Evolutionary conservation across 768 basidiomycete species (phyloP).

Genomic region (Agaricus blazei): DNA sequence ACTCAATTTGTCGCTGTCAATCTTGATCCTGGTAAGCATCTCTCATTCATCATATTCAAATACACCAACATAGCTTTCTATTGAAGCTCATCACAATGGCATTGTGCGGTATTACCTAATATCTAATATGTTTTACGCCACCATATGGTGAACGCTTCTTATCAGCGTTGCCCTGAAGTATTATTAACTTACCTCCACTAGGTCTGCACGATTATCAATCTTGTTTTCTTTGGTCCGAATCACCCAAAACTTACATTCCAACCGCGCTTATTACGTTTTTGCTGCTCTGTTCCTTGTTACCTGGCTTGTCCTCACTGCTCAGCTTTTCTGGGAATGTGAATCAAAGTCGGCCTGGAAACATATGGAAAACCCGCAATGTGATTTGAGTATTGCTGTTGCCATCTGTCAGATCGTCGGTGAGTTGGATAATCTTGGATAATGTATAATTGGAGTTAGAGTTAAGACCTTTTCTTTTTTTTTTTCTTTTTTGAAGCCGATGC

Average conservation of each 20-base stretch:
- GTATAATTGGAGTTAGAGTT: too few relatives aligned
- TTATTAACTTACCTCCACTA: neutral
- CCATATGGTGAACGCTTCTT: slow-evolving; percentile 27
- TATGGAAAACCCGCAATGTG: neutral
- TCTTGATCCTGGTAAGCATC: neutral
- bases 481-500: slow-evolving; percentile 35
- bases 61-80: neutral
- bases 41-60: neutral
- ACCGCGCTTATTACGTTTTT: slow-evolving; percentile 14
- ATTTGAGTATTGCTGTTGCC: neutral
- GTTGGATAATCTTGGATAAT: neutral
- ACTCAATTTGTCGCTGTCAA: neutral
- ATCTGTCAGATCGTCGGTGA: slow-evolving; percentile 1
- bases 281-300: slow-evolving; percentile 24
- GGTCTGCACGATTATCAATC: slow-evolving; percentile 6
- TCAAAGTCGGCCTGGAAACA: slow-evolving; percentile 13
- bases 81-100: slow-evolving; percentile 3
- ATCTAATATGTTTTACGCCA: slow-evolving; percentile 29
- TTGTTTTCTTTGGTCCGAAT: slow-evolving; percentile 49
- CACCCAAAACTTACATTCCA: slow-evolving; percentile 21
- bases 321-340: slow-evolving; percentile 42
- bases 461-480: neutral
- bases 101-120: slow-evolving; percentile 30
- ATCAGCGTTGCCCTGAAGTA: neutral
- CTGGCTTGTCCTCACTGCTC: slow-evolving; percentile 31